Conservation (phyloP, 305 asterid genomes). For the Euphrasia arctica region DNA sequence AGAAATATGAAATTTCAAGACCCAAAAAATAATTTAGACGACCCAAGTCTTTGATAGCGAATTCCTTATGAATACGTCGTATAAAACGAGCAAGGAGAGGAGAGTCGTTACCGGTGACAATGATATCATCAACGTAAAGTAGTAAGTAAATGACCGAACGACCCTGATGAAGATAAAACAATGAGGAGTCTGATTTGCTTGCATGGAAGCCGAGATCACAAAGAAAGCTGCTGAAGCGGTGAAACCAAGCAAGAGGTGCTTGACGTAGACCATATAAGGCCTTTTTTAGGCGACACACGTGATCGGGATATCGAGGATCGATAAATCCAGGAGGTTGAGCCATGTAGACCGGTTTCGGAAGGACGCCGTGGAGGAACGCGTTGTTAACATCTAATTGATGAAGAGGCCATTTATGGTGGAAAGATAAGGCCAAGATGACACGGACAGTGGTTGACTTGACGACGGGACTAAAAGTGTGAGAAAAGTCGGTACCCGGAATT, state of each 20-base stretch:
- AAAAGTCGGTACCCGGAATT: too few relatives aligned
- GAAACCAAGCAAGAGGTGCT: too few relatives aligned
- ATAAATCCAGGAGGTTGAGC: background rate
- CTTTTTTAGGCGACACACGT: background rate
- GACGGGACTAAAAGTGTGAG: background rate
- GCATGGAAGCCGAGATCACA: too few relatives aligned
- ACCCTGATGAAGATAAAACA: background rate
- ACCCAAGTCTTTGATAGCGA: too few relatives aligned
- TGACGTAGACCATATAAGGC: background rate
- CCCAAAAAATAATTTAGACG: too few relatives aligned
- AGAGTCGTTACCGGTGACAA: background rate
- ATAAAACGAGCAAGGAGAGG: background rate
- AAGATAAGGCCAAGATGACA: too few relatives aligned
- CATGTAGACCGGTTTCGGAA: background rate
- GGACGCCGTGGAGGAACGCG: background rate
- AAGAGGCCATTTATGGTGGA: background rate
- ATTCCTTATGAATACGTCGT: background rate
- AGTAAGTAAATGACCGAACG: too few relatives aligned
- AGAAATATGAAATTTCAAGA: too few relatives aligned
- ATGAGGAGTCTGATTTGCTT: background rate
- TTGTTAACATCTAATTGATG: background rate
- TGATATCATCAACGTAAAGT: background rate
- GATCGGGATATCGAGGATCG: background rate
- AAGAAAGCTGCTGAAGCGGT: too few relatives aligned
- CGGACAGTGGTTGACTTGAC: too few relatives aligned